Conservation (phyloP, 2,329 filamentous ascomycete species). For the Huntiella savannae region DNA sequence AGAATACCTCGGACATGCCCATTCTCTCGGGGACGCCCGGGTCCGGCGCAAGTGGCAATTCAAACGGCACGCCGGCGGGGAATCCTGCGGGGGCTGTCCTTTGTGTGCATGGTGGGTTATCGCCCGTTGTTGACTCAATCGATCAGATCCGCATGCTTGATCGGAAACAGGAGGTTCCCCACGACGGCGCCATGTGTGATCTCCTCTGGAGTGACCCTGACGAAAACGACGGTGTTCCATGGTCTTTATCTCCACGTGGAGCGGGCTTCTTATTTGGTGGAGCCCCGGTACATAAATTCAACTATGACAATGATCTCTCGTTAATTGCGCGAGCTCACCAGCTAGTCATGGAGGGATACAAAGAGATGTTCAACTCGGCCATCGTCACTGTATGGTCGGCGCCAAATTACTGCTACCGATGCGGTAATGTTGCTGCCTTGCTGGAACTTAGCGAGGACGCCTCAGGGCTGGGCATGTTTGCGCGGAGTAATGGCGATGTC, state of each 20-base stretch:
- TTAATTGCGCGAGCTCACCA: constrained; percentile 90
- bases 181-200: constrained; percentile 98
- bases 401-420: constrained; percentile 92
- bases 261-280: constrained; percentile 91
- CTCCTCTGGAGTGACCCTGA: constrained; percentile 95
- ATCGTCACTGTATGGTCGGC: constrained; percentile 99
- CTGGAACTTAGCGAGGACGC: constrained; percentile 81
- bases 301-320: constrained; percentile 79
- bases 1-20: constrained; percentile 16
- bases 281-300: constrained; percentile 91
- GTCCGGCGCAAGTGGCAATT: constrained; percentile 52
- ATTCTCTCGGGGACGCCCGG: constrained; percentile 51
- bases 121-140: constrained; percentile 76
- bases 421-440: constrained; percentile 88
- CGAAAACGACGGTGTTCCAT: constrained; percentile 65
- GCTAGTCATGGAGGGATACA: constrained; percentile 97
- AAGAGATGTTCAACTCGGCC: constrained; percentile 92
- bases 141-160: constrained; percentile 92
- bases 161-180: constrained; percentile 92
- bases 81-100: constrained; percentile 68
- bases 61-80: constrained; percentile 39
- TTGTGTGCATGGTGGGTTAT: constrained; percentile 87
- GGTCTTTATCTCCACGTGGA: constrained; percentile 83
- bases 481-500: constrained; percentile 53
- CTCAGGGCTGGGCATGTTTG: constrained; percentile 50